Conservation (phyloP, 176 grass and related monocot genomes). For the Musa schizocarpa region DNA sequence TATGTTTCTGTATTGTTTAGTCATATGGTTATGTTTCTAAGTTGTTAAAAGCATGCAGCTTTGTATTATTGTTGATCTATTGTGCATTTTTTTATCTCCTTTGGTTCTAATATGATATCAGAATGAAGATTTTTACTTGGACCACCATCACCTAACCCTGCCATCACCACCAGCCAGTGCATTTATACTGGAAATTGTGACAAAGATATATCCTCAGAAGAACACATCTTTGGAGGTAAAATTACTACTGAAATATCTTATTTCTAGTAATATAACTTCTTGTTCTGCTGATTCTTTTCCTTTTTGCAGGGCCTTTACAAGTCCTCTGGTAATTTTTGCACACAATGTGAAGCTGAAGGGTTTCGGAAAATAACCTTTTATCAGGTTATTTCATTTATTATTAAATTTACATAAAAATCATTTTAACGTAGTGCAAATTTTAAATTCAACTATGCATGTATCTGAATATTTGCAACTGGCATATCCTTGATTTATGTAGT, state of each 20-base stretch:
- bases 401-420: neutral
- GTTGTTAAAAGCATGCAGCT: neutral
- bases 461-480: neutral
- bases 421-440: too few species aligned
- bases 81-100: slow-evolving; percentile 1
- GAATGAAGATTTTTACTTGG: slow-evolving; percentile 57
- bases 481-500: neutral
- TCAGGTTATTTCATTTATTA: slow-evolving; percentile 47
- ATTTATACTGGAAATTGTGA: slow-evolving; percentile 86
- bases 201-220: slow-evolving; percentile 82
- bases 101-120: slow-evolving; percentile 22
- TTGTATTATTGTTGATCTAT: slow-evolving; percentile 21
- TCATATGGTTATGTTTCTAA: neutral
- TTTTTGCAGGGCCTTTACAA: slow-evolving; percentile 74
- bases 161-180: slow-evolving; percentile 38
- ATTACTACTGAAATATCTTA: slow-evolving; percentile 1
- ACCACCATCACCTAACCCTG: slow-evolving; percentile 61
- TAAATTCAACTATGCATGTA: neutral
- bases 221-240: slow-evolving; percentile 99
- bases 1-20: neutral
- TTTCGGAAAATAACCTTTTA: slow-evolving; percentile 97
- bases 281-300: slow-evolving; percentile 8
- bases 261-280: slow-evolving; percentile 9
- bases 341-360: slow-evolving; percentile 98
- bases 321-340: slow-evolving; percentile 88